Conservation (phyloP, 2,329 filamentous ascomycete species). For the Xylaria sp. region DNA sequence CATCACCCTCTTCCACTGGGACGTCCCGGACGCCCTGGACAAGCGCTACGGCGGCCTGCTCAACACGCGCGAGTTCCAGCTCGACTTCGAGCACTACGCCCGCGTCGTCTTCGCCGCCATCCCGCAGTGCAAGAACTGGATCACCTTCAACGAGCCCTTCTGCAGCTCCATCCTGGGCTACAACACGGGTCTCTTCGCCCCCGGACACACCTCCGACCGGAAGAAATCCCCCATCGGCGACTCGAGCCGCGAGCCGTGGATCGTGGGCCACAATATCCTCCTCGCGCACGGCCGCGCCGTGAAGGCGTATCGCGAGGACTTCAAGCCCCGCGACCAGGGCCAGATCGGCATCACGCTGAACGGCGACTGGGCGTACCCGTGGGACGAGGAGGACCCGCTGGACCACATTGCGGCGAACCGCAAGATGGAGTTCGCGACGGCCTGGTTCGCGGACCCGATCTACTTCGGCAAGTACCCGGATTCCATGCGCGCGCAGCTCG, state of each 20-base stretch:
- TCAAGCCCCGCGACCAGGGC: constrained; percentile 66
- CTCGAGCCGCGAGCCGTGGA: constrained; percentile 73
- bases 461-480: constrained; percentile 80
- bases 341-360: constrained; percentile 86
- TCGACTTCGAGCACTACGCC: constrained; percentile 76
- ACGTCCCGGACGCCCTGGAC: constrained; percentile 72
- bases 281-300: constrained; percentile 76
- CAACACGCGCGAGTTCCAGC: constrained; percentile 75
- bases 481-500: constrained; percentile 77
- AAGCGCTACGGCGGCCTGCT: constrained; percentile 76
- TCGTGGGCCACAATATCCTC: constrained; percentile 73
- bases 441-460: constrained; percentile 83
- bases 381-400: constrained; percentile 68
- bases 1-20: constrained; percentile 85
- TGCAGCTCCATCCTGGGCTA: constrained; percentile 79
- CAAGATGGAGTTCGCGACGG: constrained; percentile 82
- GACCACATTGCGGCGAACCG: constrained; percentile 73
- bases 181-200: constrained; percentile 70
- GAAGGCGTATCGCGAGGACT: constrained; percentile 76
- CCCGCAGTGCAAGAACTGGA: constrained; percentile 78
- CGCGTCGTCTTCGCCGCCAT: constrained; percentile 69
- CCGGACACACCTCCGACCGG: constrained; percentile 74
- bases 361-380: constrained; percentile 77
- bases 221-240: constrained; percentile 66
- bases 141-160: constrained; percentile 88